Percentiles rank a stretch among this genome's conserved stretches.
Evolutionary conservation across 306 rosid species (phyloP).

Genomic region (Urtica urens): DNA sequence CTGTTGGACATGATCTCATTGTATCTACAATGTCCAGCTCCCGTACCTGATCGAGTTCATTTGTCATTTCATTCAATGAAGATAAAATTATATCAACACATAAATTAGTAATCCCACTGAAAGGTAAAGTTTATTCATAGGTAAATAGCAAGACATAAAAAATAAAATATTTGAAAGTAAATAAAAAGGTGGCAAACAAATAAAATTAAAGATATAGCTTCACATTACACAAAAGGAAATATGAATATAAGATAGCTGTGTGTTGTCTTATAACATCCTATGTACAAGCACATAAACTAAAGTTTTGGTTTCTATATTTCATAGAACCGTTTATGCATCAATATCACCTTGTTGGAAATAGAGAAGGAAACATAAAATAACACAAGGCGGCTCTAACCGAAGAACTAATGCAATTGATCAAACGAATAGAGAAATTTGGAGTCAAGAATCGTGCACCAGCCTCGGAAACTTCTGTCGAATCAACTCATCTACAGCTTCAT

Average conservation of each 20-base stretch:
- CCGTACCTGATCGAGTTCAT: no score
- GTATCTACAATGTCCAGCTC: no score
- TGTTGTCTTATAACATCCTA: slow-evolving; percentile 52
- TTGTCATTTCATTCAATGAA: no score
- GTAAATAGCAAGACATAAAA: no score
- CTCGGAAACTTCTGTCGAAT: slow-evolving; percentile 29
- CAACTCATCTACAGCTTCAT: slow-evolving; percentile 31
- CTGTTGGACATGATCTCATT: no score
- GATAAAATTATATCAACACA: no score
- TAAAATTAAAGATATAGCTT: background rate
- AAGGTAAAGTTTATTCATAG: no score
- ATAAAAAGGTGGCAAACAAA: background rate
- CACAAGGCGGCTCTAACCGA: slow-evolving; percentile 34
- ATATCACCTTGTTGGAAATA: slow-evolving; percentile 65
- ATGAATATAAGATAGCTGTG: slow-evolving; percentile 47
- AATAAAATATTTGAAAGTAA: no score
- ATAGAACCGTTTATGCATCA: slow-evolving; percentile 42
- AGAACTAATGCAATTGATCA: slow-evolving; percentile 37
- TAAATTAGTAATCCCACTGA: no score
- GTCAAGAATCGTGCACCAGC: slow-evolving; percentile 32
- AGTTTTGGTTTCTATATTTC: slow-evolving; percentile 43
- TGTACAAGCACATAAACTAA: slow-evolving; percentile 61
- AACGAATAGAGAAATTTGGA: slow-evolving; percentile 23
- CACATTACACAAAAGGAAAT: slow-evolving; percentile 41
- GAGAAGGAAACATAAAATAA: slow-evolving; percentile 38